Evolutionary conservation across 495 filamentous ascomycete species (phyloP).

Genomic region (Penicillium odoratum): DNA sequence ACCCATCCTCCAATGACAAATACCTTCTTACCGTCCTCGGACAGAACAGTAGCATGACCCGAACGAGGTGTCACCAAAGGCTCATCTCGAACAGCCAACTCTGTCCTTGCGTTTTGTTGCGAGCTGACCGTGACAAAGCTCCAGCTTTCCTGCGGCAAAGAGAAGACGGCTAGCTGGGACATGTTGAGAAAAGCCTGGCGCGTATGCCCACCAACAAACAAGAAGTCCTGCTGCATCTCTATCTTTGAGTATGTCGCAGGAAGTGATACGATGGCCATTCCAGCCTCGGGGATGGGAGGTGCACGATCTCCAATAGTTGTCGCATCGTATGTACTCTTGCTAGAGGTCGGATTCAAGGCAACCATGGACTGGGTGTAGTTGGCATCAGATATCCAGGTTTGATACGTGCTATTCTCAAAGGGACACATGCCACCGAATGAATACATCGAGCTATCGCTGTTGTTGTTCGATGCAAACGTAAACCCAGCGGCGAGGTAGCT

Average conservation of each 20-base stretch:
- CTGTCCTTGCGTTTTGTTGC: conserved; percentile 39
- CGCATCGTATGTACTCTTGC: conserved; percentile 34
- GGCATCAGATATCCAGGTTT: conserved; percentile 60
- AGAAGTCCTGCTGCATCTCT: conserved; percentile 67
- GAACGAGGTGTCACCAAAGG: conserved; percentile 69
- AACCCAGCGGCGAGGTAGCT: conserved; percentile 68
- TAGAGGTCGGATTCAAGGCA: conserved; percentile 21
- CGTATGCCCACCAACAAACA: conserved; percentile 87
- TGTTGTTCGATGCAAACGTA: conserved; percentile 61
- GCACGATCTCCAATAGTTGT: conserved; percentile 47
- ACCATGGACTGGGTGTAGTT: conserved; percentile 79
- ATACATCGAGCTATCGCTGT: conserved; percentile 56
- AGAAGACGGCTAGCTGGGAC: conserved; percentile 86
- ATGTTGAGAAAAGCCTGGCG: conserved; percentile 85
- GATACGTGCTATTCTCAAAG: conserved; percentile 37
- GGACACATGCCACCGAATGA: conserved; percentile 92
- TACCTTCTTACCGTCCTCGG: conserved; percentile 69
- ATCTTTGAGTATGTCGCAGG: conserved; percentile 58
- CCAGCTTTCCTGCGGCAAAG: conserved; percentile 83
- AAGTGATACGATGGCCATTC: conserved; percentile 78
- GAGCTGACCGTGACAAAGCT: conserved; percentile 66
- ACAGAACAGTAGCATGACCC: conserved; percentile 81
- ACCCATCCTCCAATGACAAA: conserved; percentile 90
- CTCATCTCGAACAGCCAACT: conserved; percentile 46
- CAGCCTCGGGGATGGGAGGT: conserved; percentile 77